Base-by-base conservation (phyloP, 2,329 filamentous ascomycete genomes). In the Incumbomyces delicatus region DNA sequence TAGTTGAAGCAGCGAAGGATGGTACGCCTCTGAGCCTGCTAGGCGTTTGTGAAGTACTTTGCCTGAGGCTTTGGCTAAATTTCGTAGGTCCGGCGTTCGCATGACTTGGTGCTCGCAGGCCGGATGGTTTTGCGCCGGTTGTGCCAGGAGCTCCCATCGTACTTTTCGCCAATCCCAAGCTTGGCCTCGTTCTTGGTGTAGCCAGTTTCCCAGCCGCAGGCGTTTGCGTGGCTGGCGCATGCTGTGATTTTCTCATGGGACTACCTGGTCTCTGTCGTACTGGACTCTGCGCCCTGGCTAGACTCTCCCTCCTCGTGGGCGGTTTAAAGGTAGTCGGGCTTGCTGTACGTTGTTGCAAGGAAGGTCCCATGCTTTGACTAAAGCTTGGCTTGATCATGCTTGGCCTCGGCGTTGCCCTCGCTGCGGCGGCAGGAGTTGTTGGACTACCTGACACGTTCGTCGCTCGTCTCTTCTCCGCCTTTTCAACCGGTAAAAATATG, bases 251-350 rank as follows among this genome's bases (percentile, higher is more conserved):
- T 55, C 85, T 80, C 31, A 85, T 73, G 2, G 90, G 92, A 2
- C 90, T 95, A 53, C 95, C 89, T 4, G 92, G 85, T 27, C 89
- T 83, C 44, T 85, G 79, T n/a, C 95, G 71, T 1, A 89, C 94
- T 7, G 82, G 80, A 48, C 88, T 79, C 37, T 16, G 27, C n/a
- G 36, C 30, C 36, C 44, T 33, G 6, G 44, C 44, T 6, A 41
- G 34, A 39, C 18, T 27, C n/a, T 41, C 44, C 17, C 44, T 30
- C 36, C 68, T 61, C 39, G 79, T 68, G 56, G 77, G 80, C 4
- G 76, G 70, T 62, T 85, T 89, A 57, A 81, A 77, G 40, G 77
- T 71, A n/a, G 42, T 45, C 2, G 88, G 86, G 59, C 84, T 90
- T 18, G 80, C 63, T 22, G 82, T 80, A 60, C 42, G 31, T n/a